A percentile compares a stretch with the other conserved stretches of the same genome.
These are phyloP conservation scores for Alternaria gaisen DNA, from an alignment of 2,329 filamentous ascomycete genomes.

Conservation along the genomic window DNA sequence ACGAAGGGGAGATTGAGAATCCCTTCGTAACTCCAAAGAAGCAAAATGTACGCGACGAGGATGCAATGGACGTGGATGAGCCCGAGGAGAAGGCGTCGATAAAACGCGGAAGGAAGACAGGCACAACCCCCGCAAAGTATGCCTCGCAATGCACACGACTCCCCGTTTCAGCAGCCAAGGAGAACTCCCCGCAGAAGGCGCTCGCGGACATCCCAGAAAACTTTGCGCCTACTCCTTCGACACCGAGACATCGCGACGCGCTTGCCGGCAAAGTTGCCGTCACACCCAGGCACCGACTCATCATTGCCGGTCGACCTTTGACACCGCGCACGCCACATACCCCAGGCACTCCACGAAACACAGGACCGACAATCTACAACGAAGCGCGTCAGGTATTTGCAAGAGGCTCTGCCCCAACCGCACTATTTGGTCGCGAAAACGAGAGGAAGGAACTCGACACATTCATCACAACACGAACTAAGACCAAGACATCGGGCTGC, in stretches of 20 bases:
- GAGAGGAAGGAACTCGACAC: conserved; percentile 70
- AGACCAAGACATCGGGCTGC: conserved; percentile 74
- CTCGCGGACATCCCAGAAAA: conserved; percentile 61
- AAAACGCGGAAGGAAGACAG: conserved; percentile 45
- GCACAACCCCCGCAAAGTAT: conserved; percentile 59
- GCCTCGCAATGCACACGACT: conserved; percentile 54
- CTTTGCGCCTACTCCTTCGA: conserved; percentile 65
- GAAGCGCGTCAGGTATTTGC: conserved; percentile 87
- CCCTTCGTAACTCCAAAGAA: conserved; percentile 58
- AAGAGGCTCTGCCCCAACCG: conserved; percentile 76
- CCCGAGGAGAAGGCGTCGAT: conserved; percentile 45
- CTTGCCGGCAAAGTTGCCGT: conserved; percentile 72
- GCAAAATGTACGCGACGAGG: conserved; percentile 48
- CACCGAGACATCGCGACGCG: conserved; percentile 81
- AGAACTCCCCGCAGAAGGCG: conserved; percentile 58
- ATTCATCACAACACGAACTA: conserved; percentile 74
- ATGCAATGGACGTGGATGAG: conserved; percentile 58
- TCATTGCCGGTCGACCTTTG: conserved; percentile 76
- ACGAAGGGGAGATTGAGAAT: conserved; percentile 75
- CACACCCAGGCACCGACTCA: conserved; percentile 85
- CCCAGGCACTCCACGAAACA: conserved; percentile 71
- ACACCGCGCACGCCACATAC: conserved; percentile 83
- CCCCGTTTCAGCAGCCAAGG: conserved; percentile 57
- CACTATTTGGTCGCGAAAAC: conserved; percentile 78
- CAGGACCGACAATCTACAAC: conserved; percentile 81